Evolutionary conservation across 371 early-diverging fungal species (phyloP).

Genomic region (Mortierella polycephala): DNA sequence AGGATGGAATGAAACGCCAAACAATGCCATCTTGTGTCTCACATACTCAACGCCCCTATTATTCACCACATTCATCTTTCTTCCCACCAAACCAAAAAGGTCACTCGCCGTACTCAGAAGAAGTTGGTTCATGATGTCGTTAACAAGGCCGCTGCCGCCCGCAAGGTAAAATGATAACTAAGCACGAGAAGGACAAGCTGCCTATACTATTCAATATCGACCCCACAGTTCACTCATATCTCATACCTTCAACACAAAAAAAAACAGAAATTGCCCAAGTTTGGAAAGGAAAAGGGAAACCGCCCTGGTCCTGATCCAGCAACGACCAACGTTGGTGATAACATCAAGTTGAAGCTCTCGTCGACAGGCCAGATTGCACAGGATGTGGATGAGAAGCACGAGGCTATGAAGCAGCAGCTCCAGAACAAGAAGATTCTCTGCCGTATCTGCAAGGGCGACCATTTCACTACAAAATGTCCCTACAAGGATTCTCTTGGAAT

Average conservation of each 20-base stretch:
- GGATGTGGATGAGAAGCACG: constrained; percentile 68
- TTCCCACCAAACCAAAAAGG: constrained; percentile 47
- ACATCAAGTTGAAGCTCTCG: constrained; percentile 87
- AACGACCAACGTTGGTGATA: constrained; percentile 92
- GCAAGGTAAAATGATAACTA: constrained; percentile 68
- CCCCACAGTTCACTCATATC: not conserved
- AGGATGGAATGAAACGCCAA: too few species aligned
- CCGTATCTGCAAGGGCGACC: constrained; percentile 96
- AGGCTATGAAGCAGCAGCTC: constrained; percentile 55
- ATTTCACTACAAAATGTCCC: constrained; percentile 97
- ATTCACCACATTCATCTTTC: not conserved
- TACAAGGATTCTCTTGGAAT: constrained; percentile 93
- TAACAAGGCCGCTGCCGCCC: constrained; percentile 90
- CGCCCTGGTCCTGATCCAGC: constrained; percentile 87
- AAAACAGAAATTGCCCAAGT: constrained; percentile 78
- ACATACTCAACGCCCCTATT: too few species aligned
- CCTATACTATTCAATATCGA: not conserved
- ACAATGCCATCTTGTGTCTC: too few species aligned
- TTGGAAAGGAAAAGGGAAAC: constrained; percentile 80
- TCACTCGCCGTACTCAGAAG: constrained; percentile 84
- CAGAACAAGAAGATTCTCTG: constrained; percentile 90
- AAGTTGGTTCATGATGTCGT: constrained; percentile 84
- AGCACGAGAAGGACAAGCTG: constrained; percentile 11
- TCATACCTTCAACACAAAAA: not conserved
- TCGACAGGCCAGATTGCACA: constrained; percentile 64